Percentiles rank a stretch among this genome's conserved stretches.
Evolutionary conservation across 805 yeast genomes (phyloP).

Genomic region (Lipomyces yamanashiensis): DNA sequence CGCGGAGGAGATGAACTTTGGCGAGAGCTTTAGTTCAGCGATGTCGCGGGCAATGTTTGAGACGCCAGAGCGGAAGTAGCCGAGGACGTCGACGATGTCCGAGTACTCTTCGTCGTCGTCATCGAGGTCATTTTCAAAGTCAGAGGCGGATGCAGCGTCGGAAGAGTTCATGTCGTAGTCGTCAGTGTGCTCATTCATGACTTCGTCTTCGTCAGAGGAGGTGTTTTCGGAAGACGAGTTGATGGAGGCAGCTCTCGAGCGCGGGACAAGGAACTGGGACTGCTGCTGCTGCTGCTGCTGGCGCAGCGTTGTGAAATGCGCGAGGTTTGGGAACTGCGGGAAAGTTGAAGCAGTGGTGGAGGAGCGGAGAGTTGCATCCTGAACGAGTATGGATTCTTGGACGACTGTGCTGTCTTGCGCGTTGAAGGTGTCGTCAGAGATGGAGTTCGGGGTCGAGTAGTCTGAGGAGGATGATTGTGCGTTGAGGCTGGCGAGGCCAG

Average conservation of each 20-base stretch:
- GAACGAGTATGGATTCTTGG: too few species aligned
- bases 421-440: constrained; percentile 4
- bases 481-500: neutral
- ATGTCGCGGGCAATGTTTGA: constrained; percentile 34
- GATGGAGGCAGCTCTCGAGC: constrained; percentile 1
- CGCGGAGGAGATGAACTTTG: constrained; percentile 25
- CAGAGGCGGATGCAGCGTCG: constrained; percentile 15
- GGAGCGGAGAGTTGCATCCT: neutral
- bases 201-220: constrained; percentile 6
- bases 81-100: constrained; percentile 27
- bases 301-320: neutral
- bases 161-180: neutral
- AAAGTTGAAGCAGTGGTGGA: neutral
- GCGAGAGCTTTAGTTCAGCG: constrained; percentile 33
- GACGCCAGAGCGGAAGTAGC: constrained; percentile 32
- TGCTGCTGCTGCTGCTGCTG: constrained; percentile 3
- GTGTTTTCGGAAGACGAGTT: neutral
- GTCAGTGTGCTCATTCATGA: neutral
- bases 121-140: constrained; percentile 21
- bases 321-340: neutral
- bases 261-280: constrained; percentile 1
- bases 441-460: constrained; percentile 11
- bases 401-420: neutral
- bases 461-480: neutral
- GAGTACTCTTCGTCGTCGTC: constrained; percentile 30